These are phyloP conservation scores for Fusarium sp. DNA, from an alignment of 2,329 filamentous ascomycete genomes.

Conservation along the genomic window DNA sequence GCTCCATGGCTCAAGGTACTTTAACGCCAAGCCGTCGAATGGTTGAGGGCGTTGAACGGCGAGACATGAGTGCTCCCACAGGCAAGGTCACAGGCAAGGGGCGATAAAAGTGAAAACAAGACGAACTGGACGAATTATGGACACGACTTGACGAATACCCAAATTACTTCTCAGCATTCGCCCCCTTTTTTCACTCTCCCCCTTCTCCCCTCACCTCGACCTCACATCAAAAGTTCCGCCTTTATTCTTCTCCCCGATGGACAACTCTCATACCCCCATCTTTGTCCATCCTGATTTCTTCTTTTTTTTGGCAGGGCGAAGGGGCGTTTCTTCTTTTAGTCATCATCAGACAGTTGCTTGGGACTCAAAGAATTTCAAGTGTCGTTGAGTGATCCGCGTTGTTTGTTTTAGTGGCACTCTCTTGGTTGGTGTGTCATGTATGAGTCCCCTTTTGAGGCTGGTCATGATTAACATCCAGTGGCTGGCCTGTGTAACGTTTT, in stretches of 20 bases:
- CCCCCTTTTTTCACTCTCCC: background rate
- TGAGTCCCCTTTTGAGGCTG: conserved; percentile 14
- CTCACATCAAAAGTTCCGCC: conserved; percentile 19
- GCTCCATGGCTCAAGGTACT: conserved; percentile 71
- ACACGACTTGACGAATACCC: conserved; percentile 39
- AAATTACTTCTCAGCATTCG: conserved; percentile 15
- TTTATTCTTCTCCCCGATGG: conserved; percentile 19
- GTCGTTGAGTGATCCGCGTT: conserved; percentile 22
- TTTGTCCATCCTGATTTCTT: conserved; percentile 28
- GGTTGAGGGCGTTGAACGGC: conserved; percentile 58
- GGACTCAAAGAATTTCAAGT: conserved; percentile 11
- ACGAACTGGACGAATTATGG: conserved; percentile 19
- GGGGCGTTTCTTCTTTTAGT: conserved; percentile 25
- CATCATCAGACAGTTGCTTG: conserved; percentile 7
- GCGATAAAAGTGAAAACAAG: conserved; percentile 11
- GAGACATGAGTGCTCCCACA: conserved; percentile 60
- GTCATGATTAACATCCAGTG: conserved; percentile 23
- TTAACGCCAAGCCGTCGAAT: conserved; percentile 66
- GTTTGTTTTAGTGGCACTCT: conserved; percentile 5
- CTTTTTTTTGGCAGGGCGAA: conserved; percentile 36
- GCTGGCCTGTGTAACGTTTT: conserved; percentile 12
- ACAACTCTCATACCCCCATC: conserved; percentile 1
- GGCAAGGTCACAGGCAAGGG: conserved; percentile 43
- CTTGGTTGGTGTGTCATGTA: conserved; percentile 20
- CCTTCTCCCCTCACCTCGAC: background rate